A percentile compares a stretch with the other conserved stretches of the same genome.
Conservation (phyloP, 352 stramenopile genomes). For the Achlya hypogyna region DNA sequence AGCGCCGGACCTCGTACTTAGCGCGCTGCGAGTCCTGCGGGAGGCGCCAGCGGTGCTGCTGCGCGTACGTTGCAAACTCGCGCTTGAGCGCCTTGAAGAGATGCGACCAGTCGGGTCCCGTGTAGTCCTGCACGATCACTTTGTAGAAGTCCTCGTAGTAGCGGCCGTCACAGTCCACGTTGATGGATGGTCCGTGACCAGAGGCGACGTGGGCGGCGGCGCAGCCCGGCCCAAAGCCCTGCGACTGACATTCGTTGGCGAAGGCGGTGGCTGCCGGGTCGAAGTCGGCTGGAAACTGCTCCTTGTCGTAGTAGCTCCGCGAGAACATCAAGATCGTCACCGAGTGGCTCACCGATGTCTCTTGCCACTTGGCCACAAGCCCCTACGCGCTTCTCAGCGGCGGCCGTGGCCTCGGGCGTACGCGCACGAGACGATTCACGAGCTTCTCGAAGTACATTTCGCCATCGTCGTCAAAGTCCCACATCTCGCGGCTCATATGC, state of each 20-base stretch:
- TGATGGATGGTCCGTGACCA: conserved; percentile 45
- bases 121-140: conserved; percentile 52
- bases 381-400: conserved; percentile 20
- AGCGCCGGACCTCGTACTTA: conserved; percentile 43
- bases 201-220: conserved; percentile 22
- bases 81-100: conserved; percentile 88
- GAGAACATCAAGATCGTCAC: conserved; percentile 91
- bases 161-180: conserved; percentile 39
- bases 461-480: conserved; percentile 81
- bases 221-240: conserved; percentile 38
- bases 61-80: conserved; percentile 91
- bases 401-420: background rate
- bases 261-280: conserved; percentile 38
- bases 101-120: conserved; percentile 83
- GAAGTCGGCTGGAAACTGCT: conserved; percentile 54
- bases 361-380: conserved; percentile 79
- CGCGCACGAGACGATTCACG: conserved; percentile 57
- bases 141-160: conserved; percentile 83
- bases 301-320: conserved; percentile 72
- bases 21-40: conserved; percentile 39
- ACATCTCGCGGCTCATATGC: conserved; percentile 94
- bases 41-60: conserved; percentile 52
- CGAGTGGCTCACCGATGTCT: conserved; percentile 78
- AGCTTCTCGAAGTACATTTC: conserved; percentile 90
- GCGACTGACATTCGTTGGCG: conserved; percentile 30